Evolutionary conservation across 2,329 filamentous ascomycete genomes (phyloP).

Genomic region (Torrubiella hemipterigena): DNA sequence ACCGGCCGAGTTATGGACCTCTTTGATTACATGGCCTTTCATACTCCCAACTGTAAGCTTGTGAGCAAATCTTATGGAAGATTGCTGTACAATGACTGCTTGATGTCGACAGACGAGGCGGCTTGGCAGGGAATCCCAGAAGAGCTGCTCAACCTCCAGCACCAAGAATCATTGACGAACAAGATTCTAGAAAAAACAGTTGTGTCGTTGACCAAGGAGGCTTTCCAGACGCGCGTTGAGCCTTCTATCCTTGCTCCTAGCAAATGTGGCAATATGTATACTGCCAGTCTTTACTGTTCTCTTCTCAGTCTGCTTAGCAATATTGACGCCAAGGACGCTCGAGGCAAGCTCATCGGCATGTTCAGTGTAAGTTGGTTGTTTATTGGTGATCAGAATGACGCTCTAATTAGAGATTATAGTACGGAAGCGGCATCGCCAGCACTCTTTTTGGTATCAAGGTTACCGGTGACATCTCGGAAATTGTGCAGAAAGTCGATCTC

Average conservation of each 20-base stretch:
- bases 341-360: conserved; percentile 61
- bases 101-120: conserved; percentile 53
- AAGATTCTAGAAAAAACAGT: conserved; percentile 81
- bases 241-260: conserved; percentile 66
- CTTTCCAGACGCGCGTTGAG: conserved; percentile 65
- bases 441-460: conserved; percentile 65
- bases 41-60: conserved; percentile 77
- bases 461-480: conserved; percentile 54
- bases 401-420: too few species aligned
- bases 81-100: conserved; percentile 77
- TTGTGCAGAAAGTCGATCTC: conserved; percentile 58
- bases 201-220: conserved; percentile 74
- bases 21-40: conserved; percentile 76
- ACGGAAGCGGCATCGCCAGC: conserved; percentile 62
- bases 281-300: conserved; percentile 63
- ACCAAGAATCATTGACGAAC: conserved; percentile 67
- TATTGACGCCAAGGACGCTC: conserved; percentile 47
- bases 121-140: conserved; percentile 63
- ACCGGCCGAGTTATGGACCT: conserved; percentile 62
- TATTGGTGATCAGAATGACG: too few species aligned
- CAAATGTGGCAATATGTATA: conserved; percentile 60
- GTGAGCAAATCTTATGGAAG: conserved; percentile 77
- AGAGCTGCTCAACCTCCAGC: conserved; percentile 67
- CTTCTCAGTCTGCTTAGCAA: conserved; percentile 58
- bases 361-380: too few species aligned